Evolutionary conservation across 2,329 filamentous ascomycete genomes (phyloP), one percentile per base, ranked within the genome.

Genomic region (Ophiocordyceps camponoti-rufipedis): DNA sequence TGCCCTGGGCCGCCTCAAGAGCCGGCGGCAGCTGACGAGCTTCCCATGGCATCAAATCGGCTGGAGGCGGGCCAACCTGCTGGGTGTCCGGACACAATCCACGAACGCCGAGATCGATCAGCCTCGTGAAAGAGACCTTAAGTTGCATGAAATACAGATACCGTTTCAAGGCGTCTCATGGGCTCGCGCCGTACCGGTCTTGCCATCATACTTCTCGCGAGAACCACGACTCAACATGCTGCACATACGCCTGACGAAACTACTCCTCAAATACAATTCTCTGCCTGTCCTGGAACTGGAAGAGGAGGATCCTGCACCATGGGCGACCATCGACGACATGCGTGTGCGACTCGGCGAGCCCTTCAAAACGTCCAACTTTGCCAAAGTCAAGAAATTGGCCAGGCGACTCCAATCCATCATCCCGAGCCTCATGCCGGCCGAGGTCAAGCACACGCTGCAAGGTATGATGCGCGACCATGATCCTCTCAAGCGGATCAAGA

Each of bases 171-270:
- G 56, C 41, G 51, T 63, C 28, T 51, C 55, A 28, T 72, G 76
- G 51, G 79, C 84, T 45, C 85, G 91, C 52, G 69, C 93, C 19
- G 68, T 95, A 33, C 91, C 91, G 18, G 72, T 74, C 28, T 94
- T 88, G 33, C 80, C 85, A 3, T 91, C 89, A n/a, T 98, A 98
- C 66, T 98, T 96, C 68, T 88, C 86, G 45, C 82, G 82, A 45
- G 81, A 81, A 49, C 83, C 88, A 2, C 71, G 74, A 46, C 95
- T 94, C 69, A 91, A 82, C 63, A 91, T 98, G 64, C 75, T 84
- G 56, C 76, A 83, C 54, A 74, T 96, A 52, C 67, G 70, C 42
- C 71, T 98, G 43, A 76, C 85, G 54, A 70, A 74, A 11, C 72
- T 96, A 23, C 65, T 83, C 47, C 76, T 77, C 45, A 80, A 78